Evolutionary conservation across 2,329 filamentous ascomycete species (phyloP).

Genomic region (Fusarium marasasianum): DNA sequence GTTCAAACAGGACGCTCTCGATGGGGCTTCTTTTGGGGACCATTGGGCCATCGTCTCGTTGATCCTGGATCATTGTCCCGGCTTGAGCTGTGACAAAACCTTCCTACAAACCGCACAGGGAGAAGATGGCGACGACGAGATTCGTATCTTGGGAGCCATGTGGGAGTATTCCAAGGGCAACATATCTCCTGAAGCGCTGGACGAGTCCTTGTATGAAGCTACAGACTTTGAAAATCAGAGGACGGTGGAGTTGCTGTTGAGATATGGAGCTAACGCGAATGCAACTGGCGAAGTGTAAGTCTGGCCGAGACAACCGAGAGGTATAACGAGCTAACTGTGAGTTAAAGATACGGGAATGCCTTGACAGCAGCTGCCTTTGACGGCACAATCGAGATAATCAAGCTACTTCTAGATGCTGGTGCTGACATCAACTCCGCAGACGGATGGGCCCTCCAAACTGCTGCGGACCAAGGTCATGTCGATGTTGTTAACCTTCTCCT

Average conservation of each 20-base stretch:
- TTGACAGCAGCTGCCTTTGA: constrained; percentile 52
- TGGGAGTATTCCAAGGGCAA: constrained; percentile 51
- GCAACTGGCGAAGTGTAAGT: constrained; percentile 50
- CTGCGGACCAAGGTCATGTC: constrained; percentile 48
- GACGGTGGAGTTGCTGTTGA: constrained; percentile 50
- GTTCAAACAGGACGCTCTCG: constrained; percentile 48
- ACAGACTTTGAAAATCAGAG: constrained; percentile 51
- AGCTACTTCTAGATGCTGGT: constrained; percentile 46
- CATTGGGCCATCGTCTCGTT: constrained; percentile 52
- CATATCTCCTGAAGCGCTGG: constrained; percentile 46
- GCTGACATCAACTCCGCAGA: constrained; percentile 48
- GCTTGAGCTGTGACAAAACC: constrained; percentile 48
- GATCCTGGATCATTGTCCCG: constrained; percentile 46
- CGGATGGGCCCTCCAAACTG: constrained; percentile 52
- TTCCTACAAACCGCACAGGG: constrained; percentile 48
- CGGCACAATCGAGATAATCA: constrained; percentile 44
- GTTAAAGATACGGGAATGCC: constrained; percentile 33
- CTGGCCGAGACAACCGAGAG: rapidly evolving
- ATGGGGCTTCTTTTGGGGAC: constrained; percentile 44
- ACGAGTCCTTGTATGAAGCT: constrained; percentile 50
- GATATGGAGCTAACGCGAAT: constrained; percentile 50
- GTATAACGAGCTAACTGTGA: background rate
- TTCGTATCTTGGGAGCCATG: constrained; percentile 48
- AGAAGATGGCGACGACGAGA: constrained; percentile 46
- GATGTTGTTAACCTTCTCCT: constrained; percentile 50